Evolutionary conservation across 208 protist genomes (phyloP).

Genomic region (Porcisia hertigi): DNA sequence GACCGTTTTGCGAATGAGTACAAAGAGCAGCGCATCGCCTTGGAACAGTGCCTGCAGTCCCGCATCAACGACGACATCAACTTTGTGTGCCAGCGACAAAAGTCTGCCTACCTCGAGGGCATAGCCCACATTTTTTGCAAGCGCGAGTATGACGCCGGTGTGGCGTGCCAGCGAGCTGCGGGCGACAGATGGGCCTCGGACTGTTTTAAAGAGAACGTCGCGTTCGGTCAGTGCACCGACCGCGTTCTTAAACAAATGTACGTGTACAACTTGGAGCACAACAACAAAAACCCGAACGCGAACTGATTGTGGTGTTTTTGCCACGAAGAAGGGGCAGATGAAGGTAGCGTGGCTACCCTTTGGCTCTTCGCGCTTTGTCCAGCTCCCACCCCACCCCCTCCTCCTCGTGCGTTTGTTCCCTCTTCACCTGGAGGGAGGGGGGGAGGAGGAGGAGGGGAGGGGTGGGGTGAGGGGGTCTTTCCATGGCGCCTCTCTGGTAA

Average conservation of each 20-base stretch:
- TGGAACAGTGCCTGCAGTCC: constrained; percentile 74
- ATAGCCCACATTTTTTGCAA: constrained; percentile 77
- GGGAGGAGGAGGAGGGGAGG: no score
- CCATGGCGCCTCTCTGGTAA: not conserved
- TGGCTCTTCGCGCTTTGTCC: no score
- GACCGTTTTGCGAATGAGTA: constrained; percentile 68
- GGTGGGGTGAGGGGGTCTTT: no score
- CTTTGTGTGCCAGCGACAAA: constrained; percentile 83
- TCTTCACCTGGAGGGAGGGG: no score
- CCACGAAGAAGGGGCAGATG: no score
- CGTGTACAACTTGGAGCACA: constrained; percentile 83
- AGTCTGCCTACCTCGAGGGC: constrained; percentile 73
- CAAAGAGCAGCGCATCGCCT: constrained; percentile 48
- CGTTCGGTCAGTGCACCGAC: constrained; percentile 85
- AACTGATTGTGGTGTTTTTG: constrained; percentile 33
- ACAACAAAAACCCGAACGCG: constrained; percentile 74
- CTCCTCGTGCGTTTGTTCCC: no score
- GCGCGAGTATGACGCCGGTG: constrained; percentile 70
- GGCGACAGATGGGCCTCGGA: constrained; percentile 77
- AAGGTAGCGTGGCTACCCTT: no score
- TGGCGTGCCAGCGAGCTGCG: constrained; percentile 71
- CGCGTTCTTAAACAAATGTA: constrained; percentile 81
- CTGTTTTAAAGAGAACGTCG: constrained; percentile 87
- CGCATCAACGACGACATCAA: constrained; percentile 89
- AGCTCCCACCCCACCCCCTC: no score